phyloP scores from a whole-genome alignment of 768 basidiomycete species.

The Mycena filopes region DNA sequence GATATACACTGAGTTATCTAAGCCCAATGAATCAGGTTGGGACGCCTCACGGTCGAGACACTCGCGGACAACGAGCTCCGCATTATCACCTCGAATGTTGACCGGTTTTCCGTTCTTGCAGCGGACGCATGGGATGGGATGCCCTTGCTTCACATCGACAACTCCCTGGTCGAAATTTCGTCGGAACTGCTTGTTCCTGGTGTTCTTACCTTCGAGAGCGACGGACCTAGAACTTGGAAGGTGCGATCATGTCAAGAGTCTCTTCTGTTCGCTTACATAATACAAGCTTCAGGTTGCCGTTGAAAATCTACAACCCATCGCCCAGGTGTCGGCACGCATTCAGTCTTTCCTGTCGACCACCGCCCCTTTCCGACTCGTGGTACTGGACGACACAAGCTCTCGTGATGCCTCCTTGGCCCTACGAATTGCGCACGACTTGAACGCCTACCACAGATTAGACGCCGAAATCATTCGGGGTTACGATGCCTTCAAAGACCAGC shows the following conservation, averaged over 20 bases:
- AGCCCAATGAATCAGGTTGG: slow-evolving; percentile 43
- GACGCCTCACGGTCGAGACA: slow-evolving; percentile 45
- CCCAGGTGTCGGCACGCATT: slow-evolving; percentile 63
- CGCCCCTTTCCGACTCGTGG: slow-evolving; percentile 66
- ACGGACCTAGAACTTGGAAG: slow-evolving; percentile 31
- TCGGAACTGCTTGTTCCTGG: slow-evolving; percentile 6
- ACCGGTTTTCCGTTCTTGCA: slow-evolving; percentile 43
- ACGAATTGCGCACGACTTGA: slow-evolving; percentile 74
- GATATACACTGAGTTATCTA: background rate
- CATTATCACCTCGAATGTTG: slow-evolving; percentile 44
- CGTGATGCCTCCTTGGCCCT: slow-evolving; percentile 65
- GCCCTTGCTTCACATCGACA: slow-evolving; percentile 33
- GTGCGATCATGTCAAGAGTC: background rate
- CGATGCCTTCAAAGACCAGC: slow-evolving; percentile 43
- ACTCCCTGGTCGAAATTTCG: slow-evolving; percentile 24
- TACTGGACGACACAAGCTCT: slow-evolving; percentile 48
- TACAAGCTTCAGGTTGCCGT: slow-evolving; percentile 14
- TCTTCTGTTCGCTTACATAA: background rate
- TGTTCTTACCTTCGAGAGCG: slow-evolving; percentile 29
- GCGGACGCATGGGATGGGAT: slow-evolving; percentile 28
- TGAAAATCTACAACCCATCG: background rate
- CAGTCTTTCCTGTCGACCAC: slow-evolving; percentile 69
- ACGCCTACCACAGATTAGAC: slow-evolving; percentile 77
- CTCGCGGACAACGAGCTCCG: slow-evolving; percentile 27
- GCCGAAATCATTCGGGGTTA: slow-evolving; percentile 62